Evolutionary conservation across 2,329 filamentous ascomycete genomes (phyloP).

Genomic region (Aspergillus novoparasiticus): DNA sequence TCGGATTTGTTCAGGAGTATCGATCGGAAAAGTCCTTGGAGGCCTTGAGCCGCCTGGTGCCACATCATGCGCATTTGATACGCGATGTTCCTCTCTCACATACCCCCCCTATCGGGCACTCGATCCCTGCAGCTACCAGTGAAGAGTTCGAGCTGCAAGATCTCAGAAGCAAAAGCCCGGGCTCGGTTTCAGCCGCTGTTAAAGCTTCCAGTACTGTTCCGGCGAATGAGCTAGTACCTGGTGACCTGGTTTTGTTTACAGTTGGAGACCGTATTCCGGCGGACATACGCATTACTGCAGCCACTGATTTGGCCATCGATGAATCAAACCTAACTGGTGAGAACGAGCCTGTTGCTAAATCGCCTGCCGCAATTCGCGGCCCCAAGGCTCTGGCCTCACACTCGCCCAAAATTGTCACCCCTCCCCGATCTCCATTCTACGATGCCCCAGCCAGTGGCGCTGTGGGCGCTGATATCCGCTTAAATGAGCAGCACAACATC

Average conservation of each 20-base stretch:
- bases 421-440: constrained; percentile 59
- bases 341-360: constrained; percentile 87
- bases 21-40: constrained; percentile 96
- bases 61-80: constrained; percentile 94
- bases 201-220: constrained; percentile 84
- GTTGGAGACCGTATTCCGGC: constrained; percentile 96
- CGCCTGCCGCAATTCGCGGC: constrained; percentile 60
- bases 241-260: constrained; percentile 89
- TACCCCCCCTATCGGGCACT: constrained; percentile 23
- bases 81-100: constrained; percentile 52
- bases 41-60: constrained; percentile 88
- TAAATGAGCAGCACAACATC: constrained; percentile 82
- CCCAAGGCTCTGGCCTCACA: constrained; percentile 32
- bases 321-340: constrained; percentile 96
- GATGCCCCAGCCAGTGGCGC: constrained; percentile 60
- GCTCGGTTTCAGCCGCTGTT: constrained; percentile 63
- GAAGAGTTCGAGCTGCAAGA: constrained; percentile 54
- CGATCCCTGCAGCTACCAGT: constrained; percentile 28
- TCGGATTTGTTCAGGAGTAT: constrained; percentile 97
- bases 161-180: constrained; percentile 49
- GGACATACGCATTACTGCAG: constrained; percentile 90
- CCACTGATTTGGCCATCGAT: constrained; percentile 88
- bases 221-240: constrained; percentile 83
- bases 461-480: constrained; percentile 65
- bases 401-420: constrained; percentile 35